phyloP scores from a whole-genome alignment of 108 stramenopile genomes.

The Skeletonema grethae region DNA sequence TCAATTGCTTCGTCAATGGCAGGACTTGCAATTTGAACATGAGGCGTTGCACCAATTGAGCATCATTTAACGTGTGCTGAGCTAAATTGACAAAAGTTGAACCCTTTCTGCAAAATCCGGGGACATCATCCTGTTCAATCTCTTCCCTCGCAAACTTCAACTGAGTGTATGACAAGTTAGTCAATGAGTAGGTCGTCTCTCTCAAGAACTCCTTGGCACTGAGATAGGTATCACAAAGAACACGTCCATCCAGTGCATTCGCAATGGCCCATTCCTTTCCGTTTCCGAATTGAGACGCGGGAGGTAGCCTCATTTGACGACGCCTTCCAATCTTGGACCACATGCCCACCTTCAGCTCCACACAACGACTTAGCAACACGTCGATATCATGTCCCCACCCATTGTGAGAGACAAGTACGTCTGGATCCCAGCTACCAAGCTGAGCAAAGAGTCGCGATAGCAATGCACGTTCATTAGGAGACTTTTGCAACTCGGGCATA shows the following conservation, averaged over 20 bases:
- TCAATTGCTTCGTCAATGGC: conserved; percentile 97
- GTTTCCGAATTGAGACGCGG: conserved; percentile 54
- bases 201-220: conserved; percentile 93
- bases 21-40: conserved; percentile 95
- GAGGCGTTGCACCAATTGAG: conserved; percentile 92
- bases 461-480: conserved; percentile 93
- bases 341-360: conserved; percentile 82
- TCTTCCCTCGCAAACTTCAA: conserved; percentile 78
- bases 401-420: conserved; percentile 97
- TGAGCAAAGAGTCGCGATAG: conserved; percentile 79
- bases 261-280: conserved; percentile 83
- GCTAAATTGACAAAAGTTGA: conserved; percentile 84
- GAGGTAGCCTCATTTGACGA: conserved; percentile 73
- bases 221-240: conserved; percentile 96
- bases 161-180: conserved; percentile 79
- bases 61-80: conserved; percentile 88
- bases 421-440: conserved; percentile 95
- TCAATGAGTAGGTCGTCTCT: conserved; percentile 95
- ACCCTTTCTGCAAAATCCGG: conserved; percentile 75
- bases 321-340: conserved; percentile 98
- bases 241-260: conserved; percentile 85
- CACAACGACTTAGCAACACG: conserved; percentile 90
- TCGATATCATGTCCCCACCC: conserved; percentile 97
- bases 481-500: conserved; percentile 79
- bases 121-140: conserved; percentile 94